phyloP scores from a whole-genome alignment of 257 asterid genomes.

The Primulina eburnea region DNA sequence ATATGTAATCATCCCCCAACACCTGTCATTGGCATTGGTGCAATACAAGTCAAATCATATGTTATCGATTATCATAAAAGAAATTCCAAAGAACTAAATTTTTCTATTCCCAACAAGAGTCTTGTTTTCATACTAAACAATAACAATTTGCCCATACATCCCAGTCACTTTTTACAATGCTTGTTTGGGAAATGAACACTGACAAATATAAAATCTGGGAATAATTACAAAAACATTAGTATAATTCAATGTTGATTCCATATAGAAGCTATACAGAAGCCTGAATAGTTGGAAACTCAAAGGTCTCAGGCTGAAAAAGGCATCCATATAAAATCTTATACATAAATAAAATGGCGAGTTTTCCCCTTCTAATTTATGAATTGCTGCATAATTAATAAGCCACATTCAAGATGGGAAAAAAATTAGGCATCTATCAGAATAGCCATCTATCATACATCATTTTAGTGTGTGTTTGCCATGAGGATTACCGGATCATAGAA shows the following conservation, averaged over 20 bases:
- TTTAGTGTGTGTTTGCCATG: not conserved
- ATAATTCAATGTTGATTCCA: no score
- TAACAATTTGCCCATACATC: not conserved
- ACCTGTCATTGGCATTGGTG: not conserved
- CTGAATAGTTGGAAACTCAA: no score
- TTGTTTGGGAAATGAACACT: not conserved
- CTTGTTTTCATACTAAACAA: not conserved
- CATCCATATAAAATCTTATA: no score
- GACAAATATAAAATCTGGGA: not conserved
- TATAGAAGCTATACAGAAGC: no score
- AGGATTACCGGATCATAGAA: not conserved
- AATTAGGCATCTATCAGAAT: not conserved
- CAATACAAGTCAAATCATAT: not conserved
- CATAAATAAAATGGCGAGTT: no score
- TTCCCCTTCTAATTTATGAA: no score
- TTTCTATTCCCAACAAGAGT: not conserved
- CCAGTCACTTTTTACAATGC: not conserved
- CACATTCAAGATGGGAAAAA: not conserved
- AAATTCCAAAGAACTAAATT: not conserved
- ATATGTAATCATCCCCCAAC: not conserved
- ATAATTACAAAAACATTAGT: no score
- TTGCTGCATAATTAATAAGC: no score
- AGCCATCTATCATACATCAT: not conserved
- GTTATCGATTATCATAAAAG: not conserved
- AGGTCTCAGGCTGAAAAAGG: no score